Evolutionary conservation across 306 rosid genomes (phyloP).

Genomic region (Prunus persica): Prunus_persica_NCBIv2 NC_034009.1:17742501-17743000

Average conservation of each 20-base stretch:
- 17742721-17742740: neutral
- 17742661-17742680: neutral
- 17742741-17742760: neutral
- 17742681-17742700: neutral
- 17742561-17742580: neutral
- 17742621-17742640: neutral
- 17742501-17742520: neutral
- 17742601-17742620: neutral
- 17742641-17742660: neutral
- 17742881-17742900: constrained; percentile 29
- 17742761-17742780: neutral
- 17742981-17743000: constrained; percentile 24
- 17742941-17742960: constrained; percentile 24
- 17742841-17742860: constrained; percentile 47
- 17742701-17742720: neutral
- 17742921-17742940: constrained; percentile 28
- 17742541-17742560: neutral
- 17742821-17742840: constrained; percentile 22
- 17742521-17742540: neutral
- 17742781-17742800: neutral
- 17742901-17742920: constrained; percentile 29
- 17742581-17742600: constrained; percentile 1
- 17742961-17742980: constrained; percentile 24
- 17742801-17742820: constrained; percentile 13
- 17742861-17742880: constrained; percentile 15